phyloP scores from a whole-genome alignment of 805 yeast genomes.

The Limtongozyma cylindracea region DNA sequence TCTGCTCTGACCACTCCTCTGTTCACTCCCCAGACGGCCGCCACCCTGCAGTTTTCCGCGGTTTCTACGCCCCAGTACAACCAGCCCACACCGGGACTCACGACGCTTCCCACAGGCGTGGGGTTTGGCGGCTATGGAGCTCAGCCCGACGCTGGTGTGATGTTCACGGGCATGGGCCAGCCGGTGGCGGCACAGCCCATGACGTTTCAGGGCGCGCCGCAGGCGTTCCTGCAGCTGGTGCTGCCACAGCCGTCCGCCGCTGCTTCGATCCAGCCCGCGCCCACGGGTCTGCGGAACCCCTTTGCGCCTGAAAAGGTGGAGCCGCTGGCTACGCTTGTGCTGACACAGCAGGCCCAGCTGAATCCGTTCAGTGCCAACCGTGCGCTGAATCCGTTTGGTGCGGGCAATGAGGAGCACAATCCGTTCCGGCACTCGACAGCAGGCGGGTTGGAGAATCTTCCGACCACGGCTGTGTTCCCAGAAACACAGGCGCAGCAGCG shows the following conservation, averaged over 20 bases:
- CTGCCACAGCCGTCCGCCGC: conserved; percentile 2
- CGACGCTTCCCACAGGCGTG: not conserved
- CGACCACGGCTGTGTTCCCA: conserved; percentile 46
- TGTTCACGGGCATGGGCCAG: not conserved
- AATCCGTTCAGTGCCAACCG: not conserved
- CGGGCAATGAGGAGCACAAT: conserved; percentile 24
- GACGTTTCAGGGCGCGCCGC: too few relatives aligned
- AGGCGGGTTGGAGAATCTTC: conserved; percentile 45
- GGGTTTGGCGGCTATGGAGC: not conserved
- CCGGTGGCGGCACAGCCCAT: conserved; percentile 1
- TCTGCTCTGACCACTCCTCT: too few relatives aligned
- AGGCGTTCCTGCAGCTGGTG: too few relatives aligned
- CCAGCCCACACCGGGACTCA: not conserved
- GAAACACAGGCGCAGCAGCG: conserved; percentile 22
- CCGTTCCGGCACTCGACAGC: conserved; percentile 49
- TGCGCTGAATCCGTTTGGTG: too few relatives aligned
- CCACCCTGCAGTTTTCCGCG: too few relatives aligned
- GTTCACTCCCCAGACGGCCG: too few relatives aligned
- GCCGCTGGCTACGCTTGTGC: conserved; percentile 2
- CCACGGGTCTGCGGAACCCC: not conserved
- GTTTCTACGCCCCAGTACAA: too few relatives aligned
- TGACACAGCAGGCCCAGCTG: conserved; percentile 13
- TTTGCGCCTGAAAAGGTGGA: too few relatives aligned
- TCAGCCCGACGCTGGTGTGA: too few relatives aligned
- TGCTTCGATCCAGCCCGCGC: conserved; percentile 1